Base-by-base conservation (phyloP, 495 filamentous ascomycete species). In the Parmelia sp. region DNA sequence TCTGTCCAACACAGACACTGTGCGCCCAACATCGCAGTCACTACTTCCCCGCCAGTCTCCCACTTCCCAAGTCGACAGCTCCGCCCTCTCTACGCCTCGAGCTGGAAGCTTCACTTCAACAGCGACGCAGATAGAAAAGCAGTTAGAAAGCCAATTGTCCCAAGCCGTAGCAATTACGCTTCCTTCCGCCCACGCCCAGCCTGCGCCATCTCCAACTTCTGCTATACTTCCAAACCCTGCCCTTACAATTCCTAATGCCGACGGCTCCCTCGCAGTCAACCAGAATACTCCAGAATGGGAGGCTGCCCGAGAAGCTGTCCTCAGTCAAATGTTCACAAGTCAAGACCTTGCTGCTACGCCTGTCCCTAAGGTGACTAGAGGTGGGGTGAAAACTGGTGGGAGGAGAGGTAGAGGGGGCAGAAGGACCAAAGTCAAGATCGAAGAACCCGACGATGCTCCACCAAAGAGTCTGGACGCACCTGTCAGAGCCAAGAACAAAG, bases 221-320 rank as follows among this genome's bases (percentile, higher is more conserved):
- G 19, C 49, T 15, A 44, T 40, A 29, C 19, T 53, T 37, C 25
- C 59, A 57, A 15, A 29, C 12, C 49, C 36, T 25, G 29, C 29
- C 35, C 35, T 55, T 36, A 44, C 60, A 36, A 14, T 49, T 29
- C 25, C n/a, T 15, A 23, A 35, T 29, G 36, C 53, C 11, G 29
- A 59, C 42, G 29, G 11, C 39, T 35, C 47, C 12, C 27, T 25
- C 51, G 3, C 39, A 31, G 56, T 65, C 36, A 62, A 45, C 23
- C 67, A 45, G 15, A 60, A 61, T 27, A 66, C 69, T 17, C 65
- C 70, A 4, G 73, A 68, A 15, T 79, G 72, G 70, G 72, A 79
- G 64, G 76, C 78, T 17, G 78, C 79, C 29, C 71, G 74, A 45
- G 73, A 74, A 58, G 70, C 78, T 59, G 75, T 81, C 15, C 66